Percentiles rank a stretch among this genome's conserved stretches.
Evolutionary conservation across 108 stramenopile species (phyloP).

Genomic region (Skeletonema grethae): DNA sequence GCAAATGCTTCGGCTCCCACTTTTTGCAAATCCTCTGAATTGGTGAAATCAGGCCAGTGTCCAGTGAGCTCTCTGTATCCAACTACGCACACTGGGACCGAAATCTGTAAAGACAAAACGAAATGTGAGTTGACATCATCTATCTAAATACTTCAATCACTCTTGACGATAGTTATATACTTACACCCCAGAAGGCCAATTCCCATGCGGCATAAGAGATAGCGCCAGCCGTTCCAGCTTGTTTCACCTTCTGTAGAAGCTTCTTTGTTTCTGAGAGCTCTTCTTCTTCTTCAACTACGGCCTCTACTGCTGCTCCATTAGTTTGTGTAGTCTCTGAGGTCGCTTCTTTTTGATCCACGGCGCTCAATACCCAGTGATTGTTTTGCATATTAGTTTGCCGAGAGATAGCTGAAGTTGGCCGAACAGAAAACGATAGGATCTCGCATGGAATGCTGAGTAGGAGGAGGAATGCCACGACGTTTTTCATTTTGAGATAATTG

Average conservation of each 20-base stretch:
- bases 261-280: conserved; percentile 53
- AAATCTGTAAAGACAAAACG: neutral
- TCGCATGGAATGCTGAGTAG: conserved; percentile 1
- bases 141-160: neutral
- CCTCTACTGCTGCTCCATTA: neutral
- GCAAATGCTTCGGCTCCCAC: conserved; percentile 89
- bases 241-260: conserved; percentile 71
- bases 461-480: neutral
- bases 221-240: conserved; percentile 75
- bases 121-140: neutral
- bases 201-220: conserved; percentile 84
- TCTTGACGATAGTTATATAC: neutral
- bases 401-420: neutral
- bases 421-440: conserved; percentile 4
- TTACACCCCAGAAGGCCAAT: conserved; percentile 74
- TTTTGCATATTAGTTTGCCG: neutral
- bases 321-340: neutral
- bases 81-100: conserved; percentile 74
- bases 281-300: neutral
- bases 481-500: neutral
- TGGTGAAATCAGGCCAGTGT: conserved; percentile 80
- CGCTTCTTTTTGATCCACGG: neutral
- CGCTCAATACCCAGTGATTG: neutral
- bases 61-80: conserved; percentile 72
- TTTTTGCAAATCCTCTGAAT: conserved; percentile 75